Percentiles rank a stretch among this genome's conserved stretches.
These are phyloP conservation scores for Cryptococcus hybrid DNA, from an alignment of 1,284 basidiomycete genomes.

Conservation along the genomic window DNA sequence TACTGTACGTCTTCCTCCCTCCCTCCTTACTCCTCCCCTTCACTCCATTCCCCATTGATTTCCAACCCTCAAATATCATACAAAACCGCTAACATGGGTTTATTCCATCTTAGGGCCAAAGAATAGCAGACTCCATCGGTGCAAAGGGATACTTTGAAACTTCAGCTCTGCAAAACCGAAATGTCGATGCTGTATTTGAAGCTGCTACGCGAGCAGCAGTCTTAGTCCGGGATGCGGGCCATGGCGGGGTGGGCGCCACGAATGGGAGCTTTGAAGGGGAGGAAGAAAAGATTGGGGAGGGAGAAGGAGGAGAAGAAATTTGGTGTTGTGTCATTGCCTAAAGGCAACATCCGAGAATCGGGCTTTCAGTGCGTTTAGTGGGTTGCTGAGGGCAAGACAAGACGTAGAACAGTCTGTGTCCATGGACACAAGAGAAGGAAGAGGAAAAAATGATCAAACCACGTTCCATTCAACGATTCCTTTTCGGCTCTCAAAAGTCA, in stretches of 20 bases:
- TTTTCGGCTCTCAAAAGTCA: too few species aligned
- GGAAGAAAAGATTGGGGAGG: slow-evolving; percentile 14
- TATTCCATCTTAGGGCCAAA: slow-evolving; percentile 69
- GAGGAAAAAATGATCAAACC: too few species aligned
- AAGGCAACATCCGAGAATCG: too few species aligned
- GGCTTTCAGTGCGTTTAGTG: too few species aligned
- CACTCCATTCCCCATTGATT: too few species aligned
- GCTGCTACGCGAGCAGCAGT: slow-evolving; percentile 90
- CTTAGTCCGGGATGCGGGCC: slow-evolving; percentile 76
- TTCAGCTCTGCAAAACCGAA: slow-evolving; percentile 84
- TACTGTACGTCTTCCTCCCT: slow-evolving; percentile 41
- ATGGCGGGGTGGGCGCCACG: slow-evolving; percentile 42
- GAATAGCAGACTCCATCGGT: slow-evolving; percentile 73
- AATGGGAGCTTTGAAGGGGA: slow-evolving; percentile 18
- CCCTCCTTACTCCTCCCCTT: too few species aligned
- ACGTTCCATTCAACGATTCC: too few species aligned
- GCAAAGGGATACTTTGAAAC: slow-evolving; percentile 92
- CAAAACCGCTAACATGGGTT: too few species aligned
- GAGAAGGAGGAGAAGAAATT: slow-evolving; percentile 8
- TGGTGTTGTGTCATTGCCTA: slow-evolving; percentile 8
- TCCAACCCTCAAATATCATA: too few species aligned
- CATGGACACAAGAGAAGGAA: too few species aligned
- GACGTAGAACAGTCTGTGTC: too few species aligned
- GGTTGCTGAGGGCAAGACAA: too few species aligned
- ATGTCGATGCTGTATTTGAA: slow-evolving; percentile 94